Conservation (phyloP, 176 grass and related monocot species). For the Rhipidocladum racemiflorum region DNA sequence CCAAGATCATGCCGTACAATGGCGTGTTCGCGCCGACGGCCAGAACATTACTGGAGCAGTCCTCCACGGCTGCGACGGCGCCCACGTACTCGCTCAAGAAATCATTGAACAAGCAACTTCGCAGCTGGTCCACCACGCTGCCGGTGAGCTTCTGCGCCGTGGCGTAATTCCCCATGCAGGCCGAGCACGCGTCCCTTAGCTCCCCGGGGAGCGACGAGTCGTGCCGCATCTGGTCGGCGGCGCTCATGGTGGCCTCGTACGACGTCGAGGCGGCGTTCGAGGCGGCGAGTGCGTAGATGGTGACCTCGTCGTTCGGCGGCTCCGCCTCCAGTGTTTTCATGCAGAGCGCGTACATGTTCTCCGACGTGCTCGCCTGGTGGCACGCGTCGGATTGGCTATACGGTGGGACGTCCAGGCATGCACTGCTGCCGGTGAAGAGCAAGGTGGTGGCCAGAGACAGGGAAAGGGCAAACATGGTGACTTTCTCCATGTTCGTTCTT, state of each 20-base stretch:
- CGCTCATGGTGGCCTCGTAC: neutral
- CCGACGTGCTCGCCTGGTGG: neutral
- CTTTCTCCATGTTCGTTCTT: neutral
- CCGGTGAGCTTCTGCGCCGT: neutral
- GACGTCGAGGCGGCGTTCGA: neutral
- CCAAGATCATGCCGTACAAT: neutral
- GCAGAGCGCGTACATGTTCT: constrained; percentile 2
- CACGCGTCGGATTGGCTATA: neutral
- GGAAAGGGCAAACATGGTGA: neutral
- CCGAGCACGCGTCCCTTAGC: neutral
- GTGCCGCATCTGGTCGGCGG: neutral
- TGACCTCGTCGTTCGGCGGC: neutral
- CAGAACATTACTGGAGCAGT: neutral
- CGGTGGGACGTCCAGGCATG: neutral
- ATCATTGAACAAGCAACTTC: neutral
- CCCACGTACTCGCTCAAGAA: neutral
- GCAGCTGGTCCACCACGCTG: neutral
- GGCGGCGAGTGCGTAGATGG: neutral
- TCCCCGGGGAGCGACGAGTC: neutral
- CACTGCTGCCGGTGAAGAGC: neutral
- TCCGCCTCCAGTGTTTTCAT: neutral
- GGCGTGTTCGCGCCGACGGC: neutral
- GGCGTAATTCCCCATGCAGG: neutral
- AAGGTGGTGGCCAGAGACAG: neutral
- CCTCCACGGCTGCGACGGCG: neutral